Base-by-base conservation (phyloP, 306 rosid species). In the Amphicarpaea edgeworthii region DNA sequence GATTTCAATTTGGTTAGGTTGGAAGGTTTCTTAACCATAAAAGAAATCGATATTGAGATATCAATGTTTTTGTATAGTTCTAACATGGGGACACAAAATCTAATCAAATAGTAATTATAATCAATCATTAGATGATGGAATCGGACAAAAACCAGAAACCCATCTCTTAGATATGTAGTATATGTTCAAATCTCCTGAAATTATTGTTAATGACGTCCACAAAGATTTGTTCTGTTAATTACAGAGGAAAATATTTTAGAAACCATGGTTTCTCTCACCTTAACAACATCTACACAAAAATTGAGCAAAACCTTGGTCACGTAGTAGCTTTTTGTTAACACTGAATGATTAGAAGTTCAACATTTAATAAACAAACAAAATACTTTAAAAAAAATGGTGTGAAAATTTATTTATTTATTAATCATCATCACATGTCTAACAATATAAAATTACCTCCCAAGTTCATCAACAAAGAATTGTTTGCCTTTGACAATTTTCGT, bases 51-150 rank as follows among this genome's bases (percentile, higher is more conserved):
- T 41, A 12, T 60, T 1, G 51, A 43, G 51, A 83, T 54, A 43
- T 64, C 62, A 20, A 69, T 73, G 41, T 57, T 80, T 53, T 58
- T 46, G 50, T 17, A 57, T 54, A 70, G 58, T 54, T 70, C 79
- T 28, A 74, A 69, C 20, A 75, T 40, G 68, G 82, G 11, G 70
- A 67, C 84, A 84, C 30, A 70, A 74, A 73, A 84, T 76, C 77
- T 58, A 58, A 69, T 65, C 66, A 19, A 66, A 63, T 71, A 37
- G 30, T 71, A 72, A 37, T 77, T 43, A 12, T 72, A 68, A 43
- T 61, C 83, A 77, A 77, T 72, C 60, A 77, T 73, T 65, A 17
- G 38, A 59, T 51, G 24, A 77, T 37, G 45, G 49, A 77, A 82
- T 72, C 68, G 15, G 67, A 84, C 74, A 59, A 42, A 23, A 72